phyloP scores from a whole-genome alignment of 176 grass and related monocot species.

The Musa troglodytarum region DNA sequence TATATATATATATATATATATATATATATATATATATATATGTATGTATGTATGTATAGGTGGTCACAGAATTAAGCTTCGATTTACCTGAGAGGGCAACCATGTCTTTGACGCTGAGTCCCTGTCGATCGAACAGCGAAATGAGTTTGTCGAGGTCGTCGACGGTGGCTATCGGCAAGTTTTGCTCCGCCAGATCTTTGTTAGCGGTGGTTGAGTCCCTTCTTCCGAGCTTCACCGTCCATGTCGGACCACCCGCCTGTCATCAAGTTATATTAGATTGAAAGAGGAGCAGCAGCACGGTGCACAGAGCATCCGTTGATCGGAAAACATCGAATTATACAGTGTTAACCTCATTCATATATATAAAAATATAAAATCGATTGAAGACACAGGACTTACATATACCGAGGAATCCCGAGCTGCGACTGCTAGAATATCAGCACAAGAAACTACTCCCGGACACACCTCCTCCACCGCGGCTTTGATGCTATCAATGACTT shows the following conservation, averaged over 20 bases:
- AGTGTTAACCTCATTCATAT: too few species aligned
- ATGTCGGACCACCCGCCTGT: constrained; percentile 38
- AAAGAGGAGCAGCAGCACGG: too few species aligned
- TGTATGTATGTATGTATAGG: too few species aligned
- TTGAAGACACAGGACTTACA: constrained; percentile 23
- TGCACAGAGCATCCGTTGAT: too few species aligned
- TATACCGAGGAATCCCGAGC: constrained; percentile 39
- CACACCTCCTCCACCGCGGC: too few species aligned
- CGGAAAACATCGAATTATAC: too few species aligned
- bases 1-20: background rate
- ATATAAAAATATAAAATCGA: background rate
- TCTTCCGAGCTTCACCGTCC: constrained; percentile 18
- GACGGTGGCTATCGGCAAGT: constrained; percentile 34
- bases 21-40: background rate
- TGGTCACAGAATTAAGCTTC: background rate
- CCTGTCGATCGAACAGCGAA: background rate
- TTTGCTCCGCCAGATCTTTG: constrained; percentile 22
- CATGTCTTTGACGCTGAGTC: background rate
- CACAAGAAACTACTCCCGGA: constrained; percentile 18
- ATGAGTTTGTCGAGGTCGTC: constrained; percentile 33
- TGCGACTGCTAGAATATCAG: constrained; percentile 28
- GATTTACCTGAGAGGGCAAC: background rate
- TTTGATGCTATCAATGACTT: constrained; percentile 9
- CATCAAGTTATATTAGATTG: too few species aligned
- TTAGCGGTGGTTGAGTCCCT: constrained; percentile 43